Percentiles rank a stretch among this genome's conserved stretches.
Conservation (phyloP, 257 asterid genomes). For the Anisodus acutangulus region DNA sequence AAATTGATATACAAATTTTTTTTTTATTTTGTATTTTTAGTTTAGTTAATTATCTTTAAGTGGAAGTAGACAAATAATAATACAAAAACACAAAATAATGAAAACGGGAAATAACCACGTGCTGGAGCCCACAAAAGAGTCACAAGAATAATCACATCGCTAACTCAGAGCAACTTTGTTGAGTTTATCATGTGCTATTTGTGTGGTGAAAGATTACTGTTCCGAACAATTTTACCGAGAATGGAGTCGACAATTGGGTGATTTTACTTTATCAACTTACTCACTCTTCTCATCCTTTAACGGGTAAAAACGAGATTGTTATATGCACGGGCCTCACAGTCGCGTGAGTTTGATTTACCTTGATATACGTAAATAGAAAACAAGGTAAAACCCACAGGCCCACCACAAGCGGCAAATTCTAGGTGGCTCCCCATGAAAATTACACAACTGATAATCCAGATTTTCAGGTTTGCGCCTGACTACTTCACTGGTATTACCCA, state of each 20-base stretch:
- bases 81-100: too few relatives aligned
- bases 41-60: too few relatives aligned
- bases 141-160: slow-evolving; percentile 35
- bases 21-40: too few relatives aligned
- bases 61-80: too few relatives aligned
- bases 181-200: slow-evolving; percentile 39
- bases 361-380: slow-evolving; percentile 44
- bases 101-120: slow-evolving; percentile 26
- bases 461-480: too few relatives aligned
- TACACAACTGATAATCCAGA: too few relatives aligned
- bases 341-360: slow-evolving; percentile 34
- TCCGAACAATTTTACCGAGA: slow-evolving; percentile 30
- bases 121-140: slow-evolving; percentile 32
- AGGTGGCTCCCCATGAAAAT: slow-evolving; percentile 63
- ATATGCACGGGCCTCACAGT: background rate
- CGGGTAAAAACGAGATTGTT: slow-evolving; percentile 17
- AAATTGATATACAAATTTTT: too few relatives aligned
- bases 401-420: slow-evolving; percentile 63
- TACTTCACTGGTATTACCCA: too few relatives aligned
- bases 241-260: background rate
- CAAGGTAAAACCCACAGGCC: slow-evolving; percentile 55
- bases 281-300: background rate
- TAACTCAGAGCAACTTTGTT: slow-evolving; percentile 32
- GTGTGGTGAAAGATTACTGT: slow-evolving; percentile 42
- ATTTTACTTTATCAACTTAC: background rate